These are phyloP conservation scores for Wickerhamiella australiensis DNA, from an alignment of 805 yeast genomes.

Conservation along the genomic window DNA sequence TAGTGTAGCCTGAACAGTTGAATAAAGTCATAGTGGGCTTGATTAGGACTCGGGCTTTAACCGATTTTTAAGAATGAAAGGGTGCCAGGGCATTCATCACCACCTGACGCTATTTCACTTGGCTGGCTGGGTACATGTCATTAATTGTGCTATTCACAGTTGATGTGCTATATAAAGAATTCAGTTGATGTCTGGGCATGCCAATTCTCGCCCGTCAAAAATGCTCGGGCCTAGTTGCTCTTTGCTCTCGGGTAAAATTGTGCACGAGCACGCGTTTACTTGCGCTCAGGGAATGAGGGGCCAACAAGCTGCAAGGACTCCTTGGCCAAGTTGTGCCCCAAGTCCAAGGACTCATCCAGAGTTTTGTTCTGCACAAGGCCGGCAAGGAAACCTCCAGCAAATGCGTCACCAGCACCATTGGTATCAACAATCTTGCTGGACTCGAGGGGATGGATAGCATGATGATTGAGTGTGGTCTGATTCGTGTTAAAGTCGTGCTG, in stretches of 20 bases:
- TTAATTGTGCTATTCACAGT: neutral
- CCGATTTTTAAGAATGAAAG: no score
- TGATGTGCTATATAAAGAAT: neutral
- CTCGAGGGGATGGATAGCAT: slow-evolving; percentile 61
- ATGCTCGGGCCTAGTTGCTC: neutral
- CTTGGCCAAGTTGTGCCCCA: slow-evolving; percentile 82
- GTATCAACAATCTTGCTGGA: slow-evolving; percentile 68
- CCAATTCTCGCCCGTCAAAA: neutral
- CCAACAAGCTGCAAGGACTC: slow-evolving; percentile 87
- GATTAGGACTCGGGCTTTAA: no score
- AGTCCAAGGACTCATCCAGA: slow-evolving; percentile 46
- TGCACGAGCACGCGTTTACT: no score
- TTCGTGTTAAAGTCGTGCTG: slow-evolving; percentile 34
- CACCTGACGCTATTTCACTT: no score
- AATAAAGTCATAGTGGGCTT: no score
- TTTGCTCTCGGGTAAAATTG: no score
- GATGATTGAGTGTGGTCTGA: slow-evolving; percentile 32
- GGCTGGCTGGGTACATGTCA: neutral
- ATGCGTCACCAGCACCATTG: slow-evolving; percentile 98
- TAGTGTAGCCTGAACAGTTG: no score
- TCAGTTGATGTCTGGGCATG: neutral
- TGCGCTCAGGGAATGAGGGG: slow-evolving; percentile 63
- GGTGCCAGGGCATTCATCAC: no score
- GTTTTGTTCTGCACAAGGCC: slow-evolving; percentile 66
- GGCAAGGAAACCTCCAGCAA: slow-evolving; percentile 92